Base-by-base conservation (phyloP, 2,329 filamentous ascomycete genomes). In the Aspergillus brasiliensis region DNA sequence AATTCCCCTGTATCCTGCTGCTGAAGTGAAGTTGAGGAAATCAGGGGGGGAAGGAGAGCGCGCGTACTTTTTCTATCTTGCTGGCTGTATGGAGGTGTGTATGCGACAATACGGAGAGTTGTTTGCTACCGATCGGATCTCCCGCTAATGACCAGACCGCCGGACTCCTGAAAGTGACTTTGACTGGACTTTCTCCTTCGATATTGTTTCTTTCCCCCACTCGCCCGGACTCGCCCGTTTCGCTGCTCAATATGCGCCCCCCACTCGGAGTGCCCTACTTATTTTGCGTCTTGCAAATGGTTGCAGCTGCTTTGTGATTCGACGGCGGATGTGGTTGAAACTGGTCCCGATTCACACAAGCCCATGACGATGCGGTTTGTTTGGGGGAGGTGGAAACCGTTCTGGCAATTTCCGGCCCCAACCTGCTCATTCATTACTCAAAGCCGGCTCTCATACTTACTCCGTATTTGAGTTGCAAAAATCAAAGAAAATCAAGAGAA, bases 101-200 rank as follows among this genome's bases (percentile, higher is more conserved):
- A 56, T 56, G 42, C 53, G 53, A 56, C 37, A 55, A 49, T 57
- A 60, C 38, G 13, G 15, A 3, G 37, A 34, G 11, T 1, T 34
- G 31, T 34, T 34, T 51, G 51, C 27, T 17, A 56, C 48, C 63
- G 65, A 62, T 62, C 55, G 58, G 62, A 67, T 65, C 63, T 65
- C 62, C 66, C 63, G 68, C 69, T 71, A 69, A 69, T 60, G 63
- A 67, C 65, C 67, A 68, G 62, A 63, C 66, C 59, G 61, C 53
- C 61, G 71, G 72, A 72, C 62, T 68, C 69, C 54, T 38, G 62
- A 49, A 55, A 34, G 11, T 34, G 31, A 34, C 31, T 34, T 34
- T 10, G 31, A 34, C 11, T 6, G 31, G 13, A 11, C n/a, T n/a
- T n/a, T n/a, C n/a, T n/a, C n/a, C n/a, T n/a, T n/a, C n/a, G n/a